Percentiles rank a stretch among this genome's conserved stretches.
Conservation (phyloP, 2,329 filamentous ascomycete genomes). For the Dactylonectria macrodidyma region DNA sequence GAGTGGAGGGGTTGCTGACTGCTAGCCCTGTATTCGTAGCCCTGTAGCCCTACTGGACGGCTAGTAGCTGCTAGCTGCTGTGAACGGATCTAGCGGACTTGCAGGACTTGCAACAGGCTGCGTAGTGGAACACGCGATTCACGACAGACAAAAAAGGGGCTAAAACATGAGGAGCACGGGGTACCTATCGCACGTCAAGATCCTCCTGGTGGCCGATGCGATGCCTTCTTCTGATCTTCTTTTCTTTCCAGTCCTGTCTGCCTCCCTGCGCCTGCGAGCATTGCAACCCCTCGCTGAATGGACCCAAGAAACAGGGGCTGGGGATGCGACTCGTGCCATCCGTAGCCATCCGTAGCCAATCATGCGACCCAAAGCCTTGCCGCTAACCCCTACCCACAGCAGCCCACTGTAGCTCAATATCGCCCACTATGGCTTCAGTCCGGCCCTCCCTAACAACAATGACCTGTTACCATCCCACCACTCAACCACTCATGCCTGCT, state of each 20-base stretch:
- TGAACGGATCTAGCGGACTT: not conserved
- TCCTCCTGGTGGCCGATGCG: not conserved
- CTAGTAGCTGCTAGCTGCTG: not conserved
- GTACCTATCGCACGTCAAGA: conserved; percentile 1
- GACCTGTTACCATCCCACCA: not conserved
- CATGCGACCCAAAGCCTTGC: not conserved
- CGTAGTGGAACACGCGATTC: conserved; percentile 10
- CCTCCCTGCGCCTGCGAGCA: not conserved
- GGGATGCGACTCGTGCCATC: conserved; percentile 21
- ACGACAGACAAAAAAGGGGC: conserved; percentile 4
- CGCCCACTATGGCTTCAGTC: not conserved
- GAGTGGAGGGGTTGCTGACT: not conserved
- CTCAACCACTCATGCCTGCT: not conserved
- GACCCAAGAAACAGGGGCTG: conserved; percentile 16
- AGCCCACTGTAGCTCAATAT: not conserved
- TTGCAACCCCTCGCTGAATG: conserved; percentile 8
- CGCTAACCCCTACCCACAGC: conserved; percentile 15
- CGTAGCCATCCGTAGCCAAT: conserved; percentile 21
- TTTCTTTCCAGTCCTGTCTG: not conserved
- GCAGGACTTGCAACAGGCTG: conserved; percentile 2
- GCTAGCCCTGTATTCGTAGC: not conserved
- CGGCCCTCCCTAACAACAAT: not conserved
- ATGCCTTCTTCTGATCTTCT: not conserved
- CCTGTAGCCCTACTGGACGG: not conserved
- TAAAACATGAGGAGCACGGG: not conserved